Base-by-base conservation (phyloP, 345 rosid genomes). In the Brassica juncea region DNA sequence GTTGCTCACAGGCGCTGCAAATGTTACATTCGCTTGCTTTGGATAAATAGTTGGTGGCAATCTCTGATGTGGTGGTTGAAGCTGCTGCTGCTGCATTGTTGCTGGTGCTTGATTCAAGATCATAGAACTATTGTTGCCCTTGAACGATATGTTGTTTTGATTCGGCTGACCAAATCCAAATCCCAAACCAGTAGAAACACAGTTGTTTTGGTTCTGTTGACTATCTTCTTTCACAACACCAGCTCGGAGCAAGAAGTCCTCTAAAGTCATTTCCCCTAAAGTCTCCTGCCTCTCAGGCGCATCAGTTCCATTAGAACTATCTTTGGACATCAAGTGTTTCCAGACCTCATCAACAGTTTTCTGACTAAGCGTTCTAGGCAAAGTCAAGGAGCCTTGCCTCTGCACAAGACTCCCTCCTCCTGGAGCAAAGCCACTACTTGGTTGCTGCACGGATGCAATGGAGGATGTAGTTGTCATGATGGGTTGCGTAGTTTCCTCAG, bases 301-400 rank as follows among this genome's bases (percentile, higher is more conserved):
- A 72, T 67, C 58, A 67, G 72, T 78, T 2, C 62, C 86, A 19
- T 47, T 14, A 23, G 34, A 72, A 72, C 32, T 73, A 5, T 91
- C 97, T 83, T 84, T 92, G 0, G 28, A 52, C 0, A 87, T 74
- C 49, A 95, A 77, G 73, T 85, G 73, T 74, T 81, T 89, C 99
- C 98, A 95, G 7, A 95, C 94, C 81, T 93, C 92, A 75, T 95
- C 98, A 25, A 95, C 98, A 1, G 97, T 93, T 85, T 89, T 95
- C 75, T 87, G 94, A 83, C 97, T 91, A 82, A 95, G 80, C 12
- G 98, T 95, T 64, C 98, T 83, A 1, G 97, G 98, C 83, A 96
- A 77, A 4, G 94, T 93, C 65, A 96, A 67, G 0, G 99, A 96
- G 16, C 97, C 98, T 84, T 96, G 99, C 68, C 91, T 83, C 84